Base-by-base conservation (phyloP, 176 grass and related monocot genomes). In the Areca catechu region DNA sequence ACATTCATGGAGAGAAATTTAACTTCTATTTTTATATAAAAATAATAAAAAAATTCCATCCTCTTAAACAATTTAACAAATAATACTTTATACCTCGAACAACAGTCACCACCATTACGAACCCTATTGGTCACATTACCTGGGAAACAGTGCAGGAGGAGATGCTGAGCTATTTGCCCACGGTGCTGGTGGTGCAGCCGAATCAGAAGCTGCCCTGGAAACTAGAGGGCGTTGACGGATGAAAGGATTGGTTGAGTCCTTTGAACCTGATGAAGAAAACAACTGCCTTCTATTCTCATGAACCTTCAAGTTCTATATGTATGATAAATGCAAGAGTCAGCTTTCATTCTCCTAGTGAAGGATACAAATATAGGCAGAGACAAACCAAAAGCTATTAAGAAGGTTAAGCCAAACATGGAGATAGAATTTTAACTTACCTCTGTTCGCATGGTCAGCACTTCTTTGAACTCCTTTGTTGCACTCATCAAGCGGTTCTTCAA, bases 221-320 rank as follows among this genome's bases (percentile, higher is more conserved):
- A 20, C 53, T 7, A 54, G 20, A 7, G 53, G 53, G 20, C 53
- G 53, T 54, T 54, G 53, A 12, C 53, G 16, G 53, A 54, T 21
- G 53, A 20, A 54, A 21, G 18, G 20, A 18, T 54, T 54, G 20
- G 7, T 54, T 54, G 19, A 18, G 22, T 54, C 53, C n/a, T 54
- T 54, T 20, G 20, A 54, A 54, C 19, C 53, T 54, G 53, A 54
- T 22, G 53, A 54, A 54, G 53, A 54, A 54, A 54, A 54, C 20
- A 54, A 20, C 10, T 54, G 53, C 5, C 53, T 54, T 43, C 34
- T 43, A 43, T 43, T 43, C 34, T 43, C 34, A 43, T 43, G 34
- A 14, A 43, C 10, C 34, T 54, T 54, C 53, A 54, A 20, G 5
- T 54, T 54, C 53, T 54, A 54, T 20, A 54, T 19, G 20, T 22